Evolutionary conservation across 106 monocot species (phyloP).

Genomic region (Amphibolis antarctica): DNA sequence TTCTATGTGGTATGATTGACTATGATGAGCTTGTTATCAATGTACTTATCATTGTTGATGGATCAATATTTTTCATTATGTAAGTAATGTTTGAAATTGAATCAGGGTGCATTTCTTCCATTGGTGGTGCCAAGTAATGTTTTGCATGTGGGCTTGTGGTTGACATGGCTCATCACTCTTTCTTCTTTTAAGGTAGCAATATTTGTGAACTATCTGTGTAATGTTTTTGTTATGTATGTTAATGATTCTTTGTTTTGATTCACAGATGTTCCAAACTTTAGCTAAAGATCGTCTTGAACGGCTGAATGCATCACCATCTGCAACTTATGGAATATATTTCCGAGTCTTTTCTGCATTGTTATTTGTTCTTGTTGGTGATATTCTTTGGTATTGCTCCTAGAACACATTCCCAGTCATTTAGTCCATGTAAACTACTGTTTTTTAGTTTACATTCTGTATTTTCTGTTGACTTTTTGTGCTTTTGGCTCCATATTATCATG

Average conservation of each 20-base stretch:
- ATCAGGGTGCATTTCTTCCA: constrained; percentile 81
- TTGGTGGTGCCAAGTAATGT: constrained; percentile 75
- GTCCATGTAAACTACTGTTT: no score
- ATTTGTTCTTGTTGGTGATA: constrained; percentile 63
- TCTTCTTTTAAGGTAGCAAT: constrained; percentile 72
- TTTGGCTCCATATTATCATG: no score
- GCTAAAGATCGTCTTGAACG: constrained; percentile 90
- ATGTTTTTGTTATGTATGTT: background rate
- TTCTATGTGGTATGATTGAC: no score
- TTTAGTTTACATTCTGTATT: no score
- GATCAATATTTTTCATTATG: background rate
- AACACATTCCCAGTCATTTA: background rate
- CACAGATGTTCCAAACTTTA: constrained; percentile 84
- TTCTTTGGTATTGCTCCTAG: constrained; percentile 48
- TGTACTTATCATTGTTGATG: background rate
- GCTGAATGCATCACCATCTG: constrained; percentile 84
- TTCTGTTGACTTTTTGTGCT: no score
- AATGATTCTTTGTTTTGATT: constrained; percentile 6
- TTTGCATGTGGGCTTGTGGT: constrained; percentile 64
- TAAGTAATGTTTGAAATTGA: constrained; percentile 1
- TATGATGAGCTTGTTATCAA: background rate
- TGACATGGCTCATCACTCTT: constrained; percentile 61
- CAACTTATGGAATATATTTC: constrained; percentile 63
- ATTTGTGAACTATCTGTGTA: constrained; percentile 1
- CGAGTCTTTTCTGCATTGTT: constrained; percentile 83